Evolutionary conservation across 2,329 filamentous ascomycete genomes (phyloP).

Genomic region (Monilinia fructicola): DNA sequence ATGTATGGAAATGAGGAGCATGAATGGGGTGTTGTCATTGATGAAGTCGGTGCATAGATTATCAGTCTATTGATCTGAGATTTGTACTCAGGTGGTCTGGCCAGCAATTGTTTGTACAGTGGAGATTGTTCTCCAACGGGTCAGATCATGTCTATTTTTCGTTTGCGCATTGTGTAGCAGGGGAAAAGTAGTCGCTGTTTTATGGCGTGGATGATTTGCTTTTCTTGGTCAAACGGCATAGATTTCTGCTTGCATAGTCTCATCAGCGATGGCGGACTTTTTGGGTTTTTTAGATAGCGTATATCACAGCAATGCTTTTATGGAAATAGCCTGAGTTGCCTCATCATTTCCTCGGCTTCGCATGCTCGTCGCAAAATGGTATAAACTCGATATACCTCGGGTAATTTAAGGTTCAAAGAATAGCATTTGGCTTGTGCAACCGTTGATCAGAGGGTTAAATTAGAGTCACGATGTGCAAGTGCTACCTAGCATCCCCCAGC

Average conservation of each 20-base stretch:
- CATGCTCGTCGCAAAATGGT: background rate
- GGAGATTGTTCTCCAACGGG: background rate
- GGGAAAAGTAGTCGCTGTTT: background rate
- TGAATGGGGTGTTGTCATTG: slow-evolving; percentile 67
- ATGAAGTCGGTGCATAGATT: slow-evolving; percentile 46
- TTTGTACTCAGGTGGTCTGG: background rate
- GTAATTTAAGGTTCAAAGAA: background rate
- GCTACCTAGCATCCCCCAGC: background rate
- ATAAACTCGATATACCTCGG: background rate
- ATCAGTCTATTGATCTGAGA: background rate
- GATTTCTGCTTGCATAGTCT: slow-evolving; percentile 8
- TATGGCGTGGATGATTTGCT: background rate
- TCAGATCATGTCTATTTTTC: background rate
- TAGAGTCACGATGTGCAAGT: background rate
- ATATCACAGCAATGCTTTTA: slow-evolving; percentile 4
- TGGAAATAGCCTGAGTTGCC: background rate
- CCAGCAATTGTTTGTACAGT: background rate
- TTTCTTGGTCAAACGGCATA: background rate
- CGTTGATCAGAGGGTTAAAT: background rate
- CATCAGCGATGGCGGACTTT: slow-evolving; percentile 9
- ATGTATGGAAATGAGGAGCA: slow-evolving; percentile 62
- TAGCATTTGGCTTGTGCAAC: background rate
- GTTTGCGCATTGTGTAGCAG: background rate
- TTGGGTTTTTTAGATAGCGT: background rate
- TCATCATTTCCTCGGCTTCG: background rate